Conservation (phyloP, 2,329 filamentous ascomycete genomes). For the Fusarium dimerum region DNA sequence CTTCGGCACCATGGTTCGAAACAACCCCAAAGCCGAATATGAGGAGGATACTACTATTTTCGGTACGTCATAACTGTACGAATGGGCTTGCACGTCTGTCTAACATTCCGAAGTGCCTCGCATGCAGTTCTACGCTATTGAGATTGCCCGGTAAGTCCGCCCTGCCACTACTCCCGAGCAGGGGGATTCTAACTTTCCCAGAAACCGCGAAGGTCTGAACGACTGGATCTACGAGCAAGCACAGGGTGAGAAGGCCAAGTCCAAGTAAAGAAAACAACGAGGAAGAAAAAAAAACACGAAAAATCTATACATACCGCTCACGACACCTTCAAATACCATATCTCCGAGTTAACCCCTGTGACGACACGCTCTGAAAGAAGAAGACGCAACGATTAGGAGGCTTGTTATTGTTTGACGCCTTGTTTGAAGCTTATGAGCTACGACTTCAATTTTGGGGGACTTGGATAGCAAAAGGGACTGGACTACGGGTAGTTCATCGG, state of each 20-base stretch:
- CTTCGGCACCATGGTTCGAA: constrained; percentile 91
- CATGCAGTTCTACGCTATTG: constrained; percentile 58
- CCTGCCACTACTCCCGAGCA: fast-evolving
- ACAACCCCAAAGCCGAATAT: constrained; percentile 79
- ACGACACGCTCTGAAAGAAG: too few species aligned
- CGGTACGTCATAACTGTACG: constrained; percentile 47
- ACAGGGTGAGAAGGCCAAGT: constrained; percentile 55
- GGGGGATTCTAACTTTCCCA: constrained; percentile 38
- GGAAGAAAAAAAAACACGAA: background rate
- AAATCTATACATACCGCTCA: constrained; percentile 1
- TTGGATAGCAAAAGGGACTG: too few species aligned
- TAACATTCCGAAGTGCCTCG: constrained; percentile 46
- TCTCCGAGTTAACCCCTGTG: too few species aligned
- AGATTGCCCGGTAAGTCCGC: constrained; percentile 45
- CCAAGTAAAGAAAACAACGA: constrained; percentile 18
- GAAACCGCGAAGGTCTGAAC: constrained; percentile 87
- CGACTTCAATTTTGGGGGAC: too few species aligned
- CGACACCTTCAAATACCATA: background rate
- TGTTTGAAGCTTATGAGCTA: too few species aligned
- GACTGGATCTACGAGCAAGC: constrained; percentile 95
- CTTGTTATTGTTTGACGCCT: too few species aligned
- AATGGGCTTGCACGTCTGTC: background rate
- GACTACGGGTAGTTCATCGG: too few species aligned
- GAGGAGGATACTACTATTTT: constrained; percentile 90
- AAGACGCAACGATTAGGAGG: too few species aligned